phyloP scores from a whole-genome alignment of 2,329 filamentous ascomycete species.

The Fusarium poae region DNA sequence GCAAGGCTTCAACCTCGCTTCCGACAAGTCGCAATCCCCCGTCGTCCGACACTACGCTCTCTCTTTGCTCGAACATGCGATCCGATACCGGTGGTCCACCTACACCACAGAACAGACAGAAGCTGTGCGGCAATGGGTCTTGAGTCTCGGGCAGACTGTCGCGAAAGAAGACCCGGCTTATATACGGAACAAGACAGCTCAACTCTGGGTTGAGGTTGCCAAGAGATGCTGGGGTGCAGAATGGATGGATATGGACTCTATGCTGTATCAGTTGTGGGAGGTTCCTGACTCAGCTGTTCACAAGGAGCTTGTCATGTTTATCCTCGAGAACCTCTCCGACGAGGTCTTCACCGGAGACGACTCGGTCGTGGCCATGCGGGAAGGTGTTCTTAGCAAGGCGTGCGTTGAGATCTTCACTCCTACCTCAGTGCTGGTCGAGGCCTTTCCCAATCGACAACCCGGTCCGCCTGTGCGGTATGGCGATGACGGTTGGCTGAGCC shows the following conservation, averaged over 20 bases:
- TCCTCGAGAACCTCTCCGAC: constrained; percentile 92
- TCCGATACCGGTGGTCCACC: constrained; percentile 85
- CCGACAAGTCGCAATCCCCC: constrained; percentile 78
- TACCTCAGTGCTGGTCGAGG: constrained; percentile 76
- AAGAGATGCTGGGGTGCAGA: constrained; percentile 93
- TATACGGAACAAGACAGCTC: constrained; percentile 91
- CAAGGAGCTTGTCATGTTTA: constrained; percentile 88
- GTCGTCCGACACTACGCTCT: constrained; percentile 94
- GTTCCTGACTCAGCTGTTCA: constrained; percentile 70
- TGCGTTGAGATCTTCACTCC: constrained; percentile 96
- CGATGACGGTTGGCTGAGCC: constrained; percentile 86
- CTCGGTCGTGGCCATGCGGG: constrained; percentile 83
- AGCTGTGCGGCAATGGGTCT: constrained; percentile 79
- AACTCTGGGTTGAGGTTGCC: constrained; percentile 94
- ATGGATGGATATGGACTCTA: constrained; percentile 94
- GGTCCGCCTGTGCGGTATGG: constrained; percentile 79
- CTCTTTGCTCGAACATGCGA: constrained; percentile 88
- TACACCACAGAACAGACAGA: constrained; percentile 76
- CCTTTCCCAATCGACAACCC: constrained; percentile 79
- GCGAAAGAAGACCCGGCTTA: constrained; percentile 81
- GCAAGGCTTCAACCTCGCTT: constrained; percentile 86
- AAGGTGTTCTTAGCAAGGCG: constrained; percentile 86
- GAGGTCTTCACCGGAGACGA: constrained; percentile 95
- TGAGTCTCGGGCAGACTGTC: constrained; percentile 81
- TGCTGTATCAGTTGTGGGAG: constrained; percentile 87